Evolutionary conservation across 768 basidiomycete species (phyloP), one percentile per base, ranked within the genome.

Genomic region (Asterophora lycoperdoides): DNA sequence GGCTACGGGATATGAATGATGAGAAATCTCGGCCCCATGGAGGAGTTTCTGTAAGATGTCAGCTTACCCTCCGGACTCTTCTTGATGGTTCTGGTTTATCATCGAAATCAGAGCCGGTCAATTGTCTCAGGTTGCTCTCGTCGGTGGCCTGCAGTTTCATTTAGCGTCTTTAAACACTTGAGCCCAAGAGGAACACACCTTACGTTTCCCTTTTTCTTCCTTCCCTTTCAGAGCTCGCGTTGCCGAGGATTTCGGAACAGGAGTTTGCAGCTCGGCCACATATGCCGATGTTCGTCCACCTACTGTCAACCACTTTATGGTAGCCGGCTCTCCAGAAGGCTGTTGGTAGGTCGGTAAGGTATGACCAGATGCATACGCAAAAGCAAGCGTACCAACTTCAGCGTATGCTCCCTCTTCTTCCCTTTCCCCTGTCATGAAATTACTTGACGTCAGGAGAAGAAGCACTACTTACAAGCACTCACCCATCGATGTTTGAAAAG

Each of bases 271-370:
- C 63, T 89, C 79, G 10, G 61, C 59, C 7, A 89, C 81, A 56
- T 75, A 84, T 11, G 88, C 88, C 3, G 86, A 86, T 7, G 88
- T 89, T 13, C 87, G 74, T 3, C 88, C 86, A 14, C 85, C 86
- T 7, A 91, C 83, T 4, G 81, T 86, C 46, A 85, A 62, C 77
- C 83, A 90, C 57, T 77, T 79, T 48, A 90, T 79, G 7, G 83
- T 86, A 1, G 84, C 89, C n/a, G 74, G 75, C 48, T 73, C 67
- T 5, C 87, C 89, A 46, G 79, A 77, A 0, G 84, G 81, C 87
- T 89, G 53, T 48, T 13, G 30, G 15, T 15, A 39, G 43, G 26
- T 44, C 13, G 44, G 14, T 19, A 42, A 17, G 19, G 17, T 29
- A 28, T 18, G 38, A 41, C 18, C 18, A 15, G 19, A 7, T 1